Base-by-base conservation (phyloP, 2,329 filamentous ascomycete species). In the Berkeleyomyces basicola region DNA sequence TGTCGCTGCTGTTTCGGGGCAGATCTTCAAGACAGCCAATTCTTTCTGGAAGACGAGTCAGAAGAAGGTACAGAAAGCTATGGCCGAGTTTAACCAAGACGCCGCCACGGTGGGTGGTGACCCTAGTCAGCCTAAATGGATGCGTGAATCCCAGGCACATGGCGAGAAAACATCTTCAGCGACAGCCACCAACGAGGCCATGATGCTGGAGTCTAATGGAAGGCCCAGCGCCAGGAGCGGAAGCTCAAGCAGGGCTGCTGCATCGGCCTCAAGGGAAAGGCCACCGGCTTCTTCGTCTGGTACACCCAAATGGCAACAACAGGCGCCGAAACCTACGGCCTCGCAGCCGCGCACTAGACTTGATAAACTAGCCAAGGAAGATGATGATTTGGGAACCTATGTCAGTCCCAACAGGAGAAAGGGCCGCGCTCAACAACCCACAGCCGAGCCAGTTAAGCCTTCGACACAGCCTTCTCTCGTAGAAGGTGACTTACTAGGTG, bases 21-120 rank as follows among this genome's bases (percentile, higher is more conserved):
- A 81, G 66, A 74, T 99, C 10, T 84, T 97, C 72, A 99, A 99
- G 72, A 93, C 91, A 2, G 93, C 93, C 1, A 95, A 95, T 67
- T 92, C 89, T 0, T 75, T 97, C 0, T 99, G 93, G 93, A 99
- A 96, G 71, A 88, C 87, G 2, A 85, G 92, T 0, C 89, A 91
- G 70, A 99, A 96, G 74, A 91, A 89, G 71, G 82, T 97, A 64
- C 90, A 95, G 69, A 90, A 93, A 72, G 92, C 90, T 3, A 88
- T 97, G 42, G 85, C 90, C 7, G 93, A 99, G 14, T 87, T 97
- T 64, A 82, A 86, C 67, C 79, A 80, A 49, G 86, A 84, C n/a
- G 77, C 78, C 36, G 7, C 40, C n/a, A 31, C 43, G 5, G 39
- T 7, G 33, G 62, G 58, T 3, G 67, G 72, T 14, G 90, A 96